phyloP scores from a whole-genome alignment of 352 stramenopile genomes.

The Globisporangium barbulae region DNA sequence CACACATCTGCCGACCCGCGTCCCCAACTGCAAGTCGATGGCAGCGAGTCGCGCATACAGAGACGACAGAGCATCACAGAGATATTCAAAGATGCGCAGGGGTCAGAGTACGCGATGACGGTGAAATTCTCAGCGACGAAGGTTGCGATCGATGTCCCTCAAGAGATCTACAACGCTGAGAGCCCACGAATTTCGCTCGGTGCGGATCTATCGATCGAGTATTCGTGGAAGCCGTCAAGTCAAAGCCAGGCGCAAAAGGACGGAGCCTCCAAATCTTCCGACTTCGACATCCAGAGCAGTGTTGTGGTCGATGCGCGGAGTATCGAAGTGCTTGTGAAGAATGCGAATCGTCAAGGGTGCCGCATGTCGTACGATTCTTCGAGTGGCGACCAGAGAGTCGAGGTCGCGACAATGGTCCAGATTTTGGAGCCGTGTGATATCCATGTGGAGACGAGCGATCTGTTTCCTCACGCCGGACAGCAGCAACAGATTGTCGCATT shows the following conservation, averaged over 20 bases:
- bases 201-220: conserved; percentile 55
- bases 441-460: conserved; percentile 58
- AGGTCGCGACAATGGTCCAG: conserved; percentile 54
- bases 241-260: conserved; percentile 6
- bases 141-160: conserved; percentile 55
- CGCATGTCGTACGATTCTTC: conserved; percentile 33
- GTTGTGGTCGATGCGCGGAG: conserved; percentile 51
- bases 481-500: conserved; percentile 74
- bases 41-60: conserved; percentile 6
- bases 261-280: conserved; percentile 19
- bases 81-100: conserved; percentile 40
- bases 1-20: not conserved
- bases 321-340: conserved; percentile 63
- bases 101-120: conserved; percentile 44
- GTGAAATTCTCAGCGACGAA: conserved; percentile 41
- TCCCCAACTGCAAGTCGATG: not conserved
- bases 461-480: conserved; percentile 62
- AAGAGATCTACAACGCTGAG: conserved; percentile 35
- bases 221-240: conserved; percentile 42
- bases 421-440: conserved; percentile 76
- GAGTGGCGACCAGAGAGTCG: conserved; percentile 9
- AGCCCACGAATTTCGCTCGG: conserved; percentile 49
- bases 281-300: conserved; percentile 73
- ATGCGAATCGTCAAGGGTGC: conserved; percentile 65
- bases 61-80: conserved; percentile 49